Evolutionary conservation across 1,284 basidiomycete species (phyloP).

Genomic region (Heliocybe sulcata): DNA sequence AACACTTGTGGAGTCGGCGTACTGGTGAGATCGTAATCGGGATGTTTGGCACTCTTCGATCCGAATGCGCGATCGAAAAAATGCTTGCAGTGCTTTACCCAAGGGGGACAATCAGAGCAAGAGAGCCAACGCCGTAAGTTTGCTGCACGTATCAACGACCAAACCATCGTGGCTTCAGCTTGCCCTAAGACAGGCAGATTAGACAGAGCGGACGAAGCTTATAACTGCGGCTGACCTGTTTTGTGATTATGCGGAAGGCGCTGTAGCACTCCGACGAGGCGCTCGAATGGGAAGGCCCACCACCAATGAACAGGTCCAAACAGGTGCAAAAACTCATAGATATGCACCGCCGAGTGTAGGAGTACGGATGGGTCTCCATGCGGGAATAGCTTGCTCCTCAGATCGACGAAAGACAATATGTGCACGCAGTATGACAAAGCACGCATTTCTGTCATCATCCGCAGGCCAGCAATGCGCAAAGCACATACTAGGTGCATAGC

Average conservation of each 20-base stretch:
- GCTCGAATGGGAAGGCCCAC: conserved; percentile 29
- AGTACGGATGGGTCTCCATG: conserved; percentile 5
- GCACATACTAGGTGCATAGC: conserved; percentile 22
- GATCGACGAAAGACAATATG: conserved; percentile 15
- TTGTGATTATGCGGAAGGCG: conserved; percentile 14
- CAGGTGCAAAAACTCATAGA: conserved; percentile 22
- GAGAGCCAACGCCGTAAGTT: background rate
- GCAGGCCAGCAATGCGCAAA: conserved; percentile 8
- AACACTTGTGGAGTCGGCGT: background rate
- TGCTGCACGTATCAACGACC: background rate
- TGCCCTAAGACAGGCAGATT: background rate
- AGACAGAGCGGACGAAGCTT: background rate
- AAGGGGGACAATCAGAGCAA: background rate
- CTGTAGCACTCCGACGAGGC: conserved; percentile 22
- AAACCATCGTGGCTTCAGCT: background rate
- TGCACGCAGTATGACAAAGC: conserved; percentile 10
- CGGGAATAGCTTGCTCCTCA: conserved; percentile 4
- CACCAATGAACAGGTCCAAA: conserved; percentile 27
- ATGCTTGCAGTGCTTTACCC: background rate
- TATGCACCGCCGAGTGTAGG: conserved; percentile 21
- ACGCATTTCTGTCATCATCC: conserved; percentile 7
- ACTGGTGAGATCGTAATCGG: background rate
- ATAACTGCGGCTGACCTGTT: background rate
- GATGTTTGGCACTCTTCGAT: background rate
- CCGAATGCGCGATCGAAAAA: background rate